Evolutionary conservation across 176 grass and related monocot genomes (phyloP), one percentile per base, ranked within the genome.

Genomic region (Bromus sterilis): DNA sequence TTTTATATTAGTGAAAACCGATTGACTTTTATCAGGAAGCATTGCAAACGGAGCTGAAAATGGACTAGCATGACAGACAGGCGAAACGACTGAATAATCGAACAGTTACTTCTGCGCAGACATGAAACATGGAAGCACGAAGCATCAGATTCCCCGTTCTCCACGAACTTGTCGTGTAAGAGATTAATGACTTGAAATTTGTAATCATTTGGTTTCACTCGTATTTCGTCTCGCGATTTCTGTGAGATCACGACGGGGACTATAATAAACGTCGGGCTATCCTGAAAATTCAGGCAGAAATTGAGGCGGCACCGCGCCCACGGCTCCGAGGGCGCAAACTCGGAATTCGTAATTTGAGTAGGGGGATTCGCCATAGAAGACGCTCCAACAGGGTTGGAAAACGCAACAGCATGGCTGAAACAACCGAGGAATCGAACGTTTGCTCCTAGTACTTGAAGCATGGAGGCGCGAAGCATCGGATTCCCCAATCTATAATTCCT

Each of bases 1-100:
- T 80, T 89, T 41, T 76, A 15, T 61, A 51, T 46, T 75, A 29
- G 23, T 14, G 70, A 62, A 68, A 39, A 41, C 60, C 40, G 57
- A 36, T 80, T 80, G 81, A 84, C 36, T 46, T 83, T 65, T 37
- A 26, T 18, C 5, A 32, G 11, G 63, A 15, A 56, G 18, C 46
- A 80, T 36, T 15, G 34, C 32, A 1, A 66, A 29, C 48, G 0
- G 24, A 7, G 21, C 32, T 58, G 64, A 37, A 9, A 12, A 35
- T 4, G 63, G 63, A 76, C 26, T 36, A 29, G 13, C 75, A 30
- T 56, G 58, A n/a, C 34, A 23, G 57, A 26, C 57, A 7, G 48
- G 43, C 40, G 44, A 21, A 66, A 7, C 39, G 43, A 56, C 36
- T 66, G 25, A 15, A 21, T 25, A n/a, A 72, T 73, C 2, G 53